Conservation (phyloP, 768 basidiomycete genomes). For the Amanita molliuscula region DNA sequence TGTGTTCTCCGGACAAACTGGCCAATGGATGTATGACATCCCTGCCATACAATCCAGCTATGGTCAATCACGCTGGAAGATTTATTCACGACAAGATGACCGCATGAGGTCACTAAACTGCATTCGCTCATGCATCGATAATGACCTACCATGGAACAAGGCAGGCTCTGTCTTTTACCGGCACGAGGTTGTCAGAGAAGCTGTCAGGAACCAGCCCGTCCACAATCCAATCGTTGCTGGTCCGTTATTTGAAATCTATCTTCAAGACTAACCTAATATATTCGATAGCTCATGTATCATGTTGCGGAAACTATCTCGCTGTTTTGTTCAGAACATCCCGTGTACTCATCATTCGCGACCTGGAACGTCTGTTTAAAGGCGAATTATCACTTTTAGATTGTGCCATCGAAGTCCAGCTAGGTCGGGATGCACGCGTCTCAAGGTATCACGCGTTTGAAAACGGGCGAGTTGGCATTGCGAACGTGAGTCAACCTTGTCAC, state of each 20-base stretch:
- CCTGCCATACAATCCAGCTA: constrained; percentile 24
- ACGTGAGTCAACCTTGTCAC: constrained; percentile 22
- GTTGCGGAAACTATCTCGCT: constrained; percentile 35
- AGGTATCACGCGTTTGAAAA: constrained; percentile 41
- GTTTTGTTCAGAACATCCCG: constrained; percentile 26
- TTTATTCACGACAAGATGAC: constrained; percentile 6
- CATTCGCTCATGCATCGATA: not conserved
- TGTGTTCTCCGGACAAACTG: constrained; percentile 40
- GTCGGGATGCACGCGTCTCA: constrained; percentile 19
- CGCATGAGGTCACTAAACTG: not conserved
- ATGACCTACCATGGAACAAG: not conserved
- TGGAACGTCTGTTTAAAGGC: constrained; percentile 25
- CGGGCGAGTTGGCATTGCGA: constrained; percentile 34
- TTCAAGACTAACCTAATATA: not conserved
- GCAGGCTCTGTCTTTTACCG: not conserved
- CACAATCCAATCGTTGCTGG: constrained; percentile 41
- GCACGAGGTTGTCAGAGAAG: not conserved
- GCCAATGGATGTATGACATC: constrained; percentile 32
- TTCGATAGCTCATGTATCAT: constrained; percentile 32
- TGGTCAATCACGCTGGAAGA: constrained; percentile 23
- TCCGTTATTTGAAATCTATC: constrained; percentile 9
- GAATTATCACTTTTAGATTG: constrained; percentile 20
- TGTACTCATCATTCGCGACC: constrained; percentile 31
- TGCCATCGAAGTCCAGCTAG: constrained; percentile 31
- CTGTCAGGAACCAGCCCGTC: constrained; percentile 4